A percentile compares a stretch with the other conserved stretches of the same genome.
phyloP scores from a whole-genome alignment of 768 basidiomycete species.

The Pisolithus microcarpus region DNA sequence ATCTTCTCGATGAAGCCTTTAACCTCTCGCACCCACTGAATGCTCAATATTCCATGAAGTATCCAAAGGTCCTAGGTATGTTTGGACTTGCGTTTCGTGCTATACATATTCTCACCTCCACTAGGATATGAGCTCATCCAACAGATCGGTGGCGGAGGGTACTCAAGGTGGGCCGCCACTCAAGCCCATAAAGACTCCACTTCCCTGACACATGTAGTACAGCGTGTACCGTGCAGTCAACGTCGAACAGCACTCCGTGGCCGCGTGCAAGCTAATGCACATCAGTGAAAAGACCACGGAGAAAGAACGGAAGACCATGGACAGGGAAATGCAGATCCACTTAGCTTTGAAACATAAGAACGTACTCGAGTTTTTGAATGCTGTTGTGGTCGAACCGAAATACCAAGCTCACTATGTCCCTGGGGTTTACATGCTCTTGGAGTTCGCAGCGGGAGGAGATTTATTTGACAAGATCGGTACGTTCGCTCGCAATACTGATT shows the following conservation, averaged over 20 bases:
- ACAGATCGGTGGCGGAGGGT: conserved; percentile 82
- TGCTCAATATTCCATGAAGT: conserved; percentile 16
- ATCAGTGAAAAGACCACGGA: conserved; percentile 58
- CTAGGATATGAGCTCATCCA: conserved; percentile 65
- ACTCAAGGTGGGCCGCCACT: conserved; percentile 57
- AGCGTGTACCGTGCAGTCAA: conserved; percentile 86
- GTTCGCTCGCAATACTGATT: conserved; percentile 15
- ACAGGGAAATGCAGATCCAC: conserved; percentile 93
- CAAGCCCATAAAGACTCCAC: background rate
- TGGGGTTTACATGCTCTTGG: conserved; percentile 88
- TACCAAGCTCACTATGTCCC: conserved; percentile 55
- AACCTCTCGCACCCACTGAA: too few relatives aligned
- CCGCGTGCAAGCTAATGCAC: conserved; percentile 80
- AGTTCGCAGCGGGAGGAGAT: conserved; percentile 90
- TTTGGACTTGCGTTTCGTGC: background rate
- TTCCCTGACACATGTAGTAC: background rate
- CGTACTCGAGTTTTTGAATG: conserved; percentile 79
- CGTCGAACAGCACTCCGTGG: conserved; percentile 54
- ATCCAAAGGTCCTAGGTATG: conserved; percentile 27
- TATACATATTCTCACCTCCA: background rate
- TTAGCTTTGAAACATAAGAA: conserved; percentile 68
- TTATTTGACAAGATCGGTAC: conserved; percentile 97
- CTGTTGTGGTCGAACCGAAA: conserved; percentile 63
- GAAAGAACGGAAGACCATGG: conserved; percentile 67
- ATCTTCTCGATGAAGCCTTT: too few relatives aligned